A percentile compares a stretch with the other conserved stretches of the same genome.
These are phyloP conservation scores for Chlamydomonas reinhardtii DNA, from an alignment of 163 green algal genomes.

Conservation along the genomic window DNA sequence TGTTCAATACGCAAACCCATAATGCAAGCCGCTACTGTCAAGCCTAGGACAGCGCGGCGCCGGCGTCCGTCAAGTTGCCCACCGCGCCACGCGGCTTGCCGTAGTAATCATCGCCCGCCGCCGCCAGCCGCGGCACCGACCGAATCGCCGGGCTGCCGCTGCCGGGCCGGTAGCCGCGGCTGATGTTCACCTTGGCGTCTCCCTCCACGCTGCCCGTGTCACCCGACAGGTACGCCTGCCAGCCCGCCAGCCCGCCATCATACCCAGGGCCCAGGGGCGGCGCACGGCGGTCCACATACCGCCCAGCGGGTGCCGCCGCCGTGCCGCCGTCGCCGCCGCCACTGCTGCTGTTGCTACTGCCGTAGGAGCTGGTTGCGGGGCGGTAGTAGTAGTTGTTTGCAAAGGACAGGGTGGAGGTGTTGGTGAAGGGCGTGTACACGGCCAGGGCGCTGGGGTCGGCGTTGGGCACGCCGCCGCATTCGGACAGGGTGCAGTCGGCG, in stretches of 20 bases:
- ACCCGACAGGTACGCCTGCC: neutral
- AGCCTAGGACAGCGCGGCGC: neutral
- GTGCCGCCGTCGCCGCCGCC: neutral
- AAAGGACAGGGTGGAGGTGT: constrained; percentile 4
- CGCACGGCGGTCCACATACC: constrained; percentile 34
- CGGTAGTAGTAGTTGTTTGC: constrained; percentile 48
- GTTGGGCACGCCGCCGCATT: constrained; percentile 16
- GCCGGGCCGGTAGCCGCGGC: neutral
- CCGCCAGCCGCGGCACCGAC: neutral
- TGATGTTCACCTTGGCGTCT: neutral
- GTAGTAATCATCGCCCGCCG: neutral
- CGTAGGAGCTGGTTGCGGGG: too few relatives aligned
- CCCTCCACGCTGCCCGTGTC: neutral
- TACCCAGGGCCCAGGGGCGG: neutral
- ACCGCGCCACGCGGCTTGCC: too few relatives aligned
- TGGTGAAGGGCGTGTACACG: constrained; percentile 15
- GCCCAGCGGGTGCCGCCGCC: neutral
- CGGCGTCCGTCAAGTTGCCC: neutral
- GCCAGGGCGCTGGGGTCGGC: constrained; percentile 34
- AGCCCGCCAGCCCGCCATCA: neutral
- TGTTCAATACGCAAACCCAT: too few relatives aligned
- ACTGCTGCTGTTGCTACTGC: too few relatives aligned
- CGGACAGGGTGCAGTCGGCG: constrained; percentile 17
- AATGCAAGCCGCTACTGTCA: neutral
- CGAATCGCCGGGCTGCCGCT: neutral